Evolutionary conservation across 2,329 filamentous ascomycete species (phyloP).

Genomic region (Aureobasidium mangrovei): DNA sequence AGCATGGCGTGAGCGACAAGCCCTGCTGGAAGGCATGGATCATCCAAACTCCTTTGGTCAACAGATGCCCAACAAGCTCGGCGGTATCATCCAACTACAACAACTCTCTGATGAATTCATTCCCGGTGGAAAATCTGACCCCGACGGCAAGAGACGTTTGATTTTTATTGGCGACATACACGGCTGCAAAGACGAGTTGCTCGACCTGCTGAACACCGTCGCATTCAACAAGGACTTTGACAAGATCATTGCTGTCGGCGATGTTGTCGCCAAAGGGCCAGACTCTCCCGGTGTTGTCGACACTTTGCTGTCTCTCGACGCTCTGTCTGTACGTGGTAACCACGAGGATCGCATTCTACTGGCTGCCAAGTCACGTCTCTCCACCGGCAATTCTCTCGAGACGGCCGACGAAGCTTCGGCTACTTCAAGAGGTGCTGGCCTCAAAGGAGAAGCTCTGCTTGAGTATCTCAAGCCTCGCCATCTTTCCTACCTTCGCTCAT

Average conservation of each 20-base stretch:
- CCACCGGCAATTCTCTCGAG: conserved; percentile 9
- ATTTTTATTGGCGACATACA: conserved; percentile 88
- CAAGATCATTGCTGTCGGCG: conserved; percentile 67
- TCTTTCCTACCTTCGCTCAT: conserved; percentile 25
- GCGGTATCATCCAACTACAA: conserved; percentile 41
- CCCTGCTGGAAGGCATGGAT: conserved; percentile 28
- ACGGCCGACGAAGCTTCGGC: background rate
- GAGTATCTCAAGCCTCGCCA: conserved; percentile 21
- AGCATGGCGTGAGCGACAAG: conserved; percentile 26
- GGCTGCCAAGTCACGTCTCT: conserved; percentile 17
- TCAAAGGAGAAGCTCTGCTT: conserved; percentile 10
- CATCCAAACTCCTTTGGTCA: conserved; percentile 23
- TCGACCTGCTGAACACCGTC: conserved; percentile 56
- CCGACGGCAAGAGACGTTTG: conserved; percentile 47
- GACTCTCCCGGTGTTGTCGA: conserved; percentile 71
- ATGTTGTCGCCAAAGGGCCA: conserved; percentile 79
- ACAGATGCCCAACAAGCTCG: conserved; percentile 10
- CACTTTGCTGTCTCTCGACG: conserved; percentile 61
- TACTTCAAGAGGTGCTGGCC: conserved; percentile 1
- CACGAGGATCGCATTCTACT: conserved; percentile 83
- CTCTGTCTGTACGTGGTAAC: conserved; percentile 81
- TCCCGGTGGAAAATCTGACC: conserved; percentile 26
- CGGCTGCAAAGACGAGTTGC: conserved; percentile 63
- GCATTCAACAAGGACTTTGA: conserved; percentile 56
- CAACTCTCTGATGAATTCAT: conserved; percentile 36